A percentile compares a stretch with the other conserved stretches of the same genome.
phyloP scores from a whole-genome alignment of 1,284 basidiomycete genomes.

The Microbotryum saponariae region DNA sequence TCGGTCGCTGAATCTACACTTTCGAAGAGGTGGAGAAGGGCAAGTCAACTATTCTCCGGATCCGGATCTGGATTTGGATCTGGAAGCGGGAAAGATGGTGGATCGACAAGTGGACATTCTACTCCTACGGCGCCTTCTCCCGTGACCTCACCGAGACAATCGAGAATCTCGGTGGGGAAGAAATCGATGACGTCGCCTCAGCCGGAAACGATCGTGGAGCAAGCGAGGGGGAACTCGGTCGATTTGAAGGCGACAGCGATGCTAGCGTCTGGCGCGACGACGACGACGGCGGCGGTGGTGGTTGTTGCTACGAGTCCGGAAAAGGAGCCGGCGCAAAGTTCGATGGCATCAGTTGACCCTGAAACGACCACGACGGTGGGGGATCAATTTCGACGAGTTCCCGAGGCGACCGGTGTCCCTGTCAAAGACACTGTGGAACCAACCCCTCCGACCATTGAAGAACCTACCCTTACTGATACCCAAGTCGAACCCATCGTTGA shows the following conservation, averaged over 20 bases:
- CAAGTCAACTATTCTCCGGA: not conserved
- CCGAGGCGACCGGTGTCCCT: too few relatives aligned
- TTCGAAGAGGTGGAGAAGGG: constrained; percentile 3
- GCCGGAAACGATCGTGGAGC: not conserved
- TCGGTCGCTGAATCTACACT: constrained; percentile 9
- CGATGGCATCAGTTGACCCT: too few relatives aligned
- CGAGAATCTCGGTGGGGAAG: not conserved
- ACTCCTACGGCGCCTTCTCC: not conserved
- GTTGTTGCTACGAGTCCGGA: not conserved
- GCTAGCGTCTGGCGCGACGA: too few relatives aligned
- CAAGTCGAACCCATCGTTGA: too few relatives aligned
- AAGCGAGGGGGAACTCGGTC: constrained; percentile 7
- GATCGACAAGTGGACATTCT: not conserved
- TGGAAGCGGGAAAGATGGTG: not conserved
- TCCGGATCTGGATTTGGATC: not conserved
- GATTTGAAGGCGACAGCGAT: not conserved
- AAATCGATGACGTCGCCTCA: not conserved
- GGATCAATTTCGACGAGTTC: too few relatives aligned
- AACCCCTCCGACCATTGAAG: too few relatives aligned
- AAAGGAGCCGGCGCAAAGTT: too few relatives aligned
- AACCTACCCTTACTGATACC: too few relatives aligned
- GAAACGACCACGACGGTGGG: too few relatives aligned
- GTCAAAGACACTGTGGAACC: too few relatives aligned
- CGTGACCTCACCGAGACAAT: not conserved
- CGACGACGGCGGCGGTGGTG: not conserved